phyloP scores from a whole-genome alignment of 2,329 filamentous ascomycete genomes.

The Cryphonectria parasitica region DNA sequence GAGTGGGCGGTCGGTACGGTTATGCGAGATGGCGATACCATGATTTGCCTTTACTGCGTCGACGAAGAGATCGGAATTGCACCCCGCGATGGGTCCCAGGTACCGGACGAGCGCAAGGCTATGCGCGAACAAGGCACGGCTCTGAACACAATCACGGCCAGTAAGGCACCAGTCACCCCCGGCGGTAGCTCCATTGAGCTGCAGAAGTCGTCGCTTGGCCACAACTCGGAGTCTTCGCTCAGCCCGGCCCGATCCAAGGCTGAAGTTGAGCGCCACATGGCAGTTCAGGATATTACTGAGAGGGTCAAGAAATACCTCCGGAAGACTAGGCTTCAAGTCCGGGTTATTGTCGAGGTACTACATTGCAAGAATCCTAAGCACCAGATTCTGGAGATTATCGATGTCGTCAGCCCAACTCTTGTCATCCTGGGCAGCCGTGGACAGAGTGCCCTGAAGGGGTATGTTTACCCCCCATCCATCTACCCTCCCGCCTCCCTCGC shows the following conservation, averaged over 20 bases:
- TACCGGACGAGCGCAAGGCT: slow-evolving; percentile 73
- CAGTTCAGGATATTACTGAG: slow-evolving; percentile 82
- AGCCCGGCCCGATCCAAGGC: slow-evolving; percentile 46
- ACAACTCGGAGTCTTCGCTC: slow-evolving; percentile 12
- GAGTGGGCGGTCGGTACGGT: slow-evolving; percentile 98
- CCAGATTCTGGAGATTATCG: slow-evolving; percentile 96
- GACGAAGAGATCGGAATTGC: slow-evolving; percentile 79
- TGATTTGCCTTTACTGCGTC: slow-evolving; percentile 90
- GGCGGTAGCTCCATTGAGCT: slow-evolving; percentile 38
- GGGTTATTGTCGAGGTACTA: slow-evolving; percentile 92
- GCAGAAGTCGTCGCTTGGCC: slow-evolving; percentile 26
- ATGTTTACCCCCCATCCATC: slow-evolving; percentile 42
- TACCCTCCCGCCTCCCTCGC: neutral
- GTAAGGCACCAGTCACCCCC: slow-evolving; percentile 39
- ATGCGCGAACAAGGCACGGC: slow-evolving; percentile 77
- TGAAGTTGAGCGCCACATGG: slow-evolving; percentile 79
- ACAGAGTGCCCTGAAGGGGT: slow-evolving; percentile 91
- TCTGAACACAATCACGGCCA: slow-evolving; percentile 64
- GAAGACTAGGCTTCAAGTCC: slow-evolving; percentile 90
- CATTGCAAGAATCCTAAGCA: slow-evolving; percentile 98
- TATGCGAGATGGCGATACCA: slow-evolving; percentile 88
- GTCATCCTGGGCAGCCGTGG: slow-evolving; percentile 93
- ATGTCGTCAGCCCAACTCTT: slow-evolving; percentile 85
- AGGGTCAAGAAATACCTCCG: slow-evolving; percentile 82
- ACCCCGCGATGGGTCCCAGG: slow-evolving; percentile 52